Percentiles rank a stretch among this genome's conserved stretches.
Evolutionary conservation across 2,329 filamentous ascomycete genomes (phyloP).

Genomic region (Daldinia sp.): DNA sequence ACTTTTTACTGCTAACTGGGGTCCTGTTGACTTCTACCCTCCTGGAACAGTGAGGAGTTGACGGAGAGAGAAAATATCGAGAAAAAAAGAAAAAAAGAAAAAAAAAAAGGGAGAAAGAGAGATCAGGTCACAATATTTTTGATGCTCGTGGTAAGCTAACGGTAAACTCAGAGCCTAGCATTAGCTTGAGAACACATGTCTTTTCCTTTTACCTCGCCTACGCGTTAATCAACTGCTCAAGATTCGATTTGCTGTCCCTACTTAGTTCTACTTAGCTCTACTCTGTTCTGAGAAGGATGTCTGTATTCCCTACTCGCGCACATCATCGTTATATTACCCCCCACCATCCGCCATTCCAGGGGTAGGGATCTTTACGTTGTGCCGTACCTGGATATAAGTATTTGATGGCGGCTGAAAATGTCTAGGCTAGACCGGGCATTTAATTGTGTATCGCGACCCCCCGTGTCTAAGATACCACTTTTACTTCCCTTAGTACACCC

Average conservation of each 20-base stretch:
- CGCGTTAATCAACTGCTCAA: conserved; percentile 34
- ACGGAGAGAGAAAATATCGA: no score
- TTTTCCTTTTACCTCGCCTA: conserved; percentile 13
- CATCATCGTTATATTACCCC: conserved; percentile 35
- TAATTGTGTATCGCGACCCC: conserved; percentile 34
- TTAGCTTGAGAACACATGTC: conserved; percentile 9
- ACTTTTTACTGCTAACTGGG: conserved; percentile 25
- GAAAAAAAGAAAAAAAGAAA: no score
- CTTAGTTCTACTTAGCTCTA: no score
- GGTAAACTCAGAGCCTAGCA: conserved; percentile 35
- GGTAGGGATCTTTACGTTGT: conserved; percentile 23
- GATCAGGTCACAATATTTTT: conserved; percentile 25
- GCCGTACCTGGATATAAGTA: conserved; percentile 35
- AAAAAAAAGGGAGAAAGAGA: conserved; percentile 15
- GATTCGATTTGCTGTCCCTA: conserved; percentile 22
- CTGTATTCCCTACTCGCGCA: conserved; percentile 31
- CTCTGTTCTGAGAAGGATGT: conserved; percentile 19
- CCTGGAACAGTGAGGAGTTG: no score
- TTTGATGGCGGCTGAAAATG: conserved; percentile 41
- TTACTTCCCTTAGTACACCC: conserved; percentile 28
- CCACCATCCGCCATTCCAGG: conserved; percentile 28
- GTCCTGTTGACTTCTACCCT: conserved; percentile 27
- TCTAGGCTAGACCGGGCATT: conserved; percentile 39
- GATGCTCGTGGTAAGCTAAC: conserved; percentile 24
- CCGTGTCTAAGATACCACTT: conserved; percentile 43